phyloP scores from a whole-genome alignment of 2,329 filamentous ascomycete species.

The Fusarium pseudoanthophilum region DNA sequence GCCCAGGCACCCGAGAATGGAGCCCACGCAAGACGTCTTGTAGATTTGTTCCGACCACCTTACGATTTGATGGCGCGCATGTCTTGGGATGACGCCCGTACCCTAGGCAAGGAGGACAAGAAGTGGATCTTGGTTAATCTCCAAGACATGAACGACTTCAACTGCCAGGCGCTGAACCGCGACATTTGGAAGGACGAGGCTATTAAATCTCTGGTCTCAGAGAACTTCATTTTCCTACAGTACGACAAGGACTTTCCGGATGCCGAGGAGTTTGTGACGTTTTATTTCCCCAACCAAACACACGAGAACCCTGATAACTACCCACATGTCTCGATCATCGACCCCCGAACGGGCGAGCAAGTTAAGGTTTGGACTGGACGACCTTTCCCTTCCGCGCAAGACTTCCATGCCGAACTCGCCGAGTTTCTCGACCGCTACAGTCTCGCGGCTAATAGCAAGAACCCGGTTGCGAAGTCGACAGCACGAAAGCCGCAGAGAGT shows the following conservation, averaged over 20 bases:
- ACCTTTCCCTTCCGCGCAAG: constrained; percentile 77
- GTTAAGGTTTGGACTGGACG: constrained; percentile 95
- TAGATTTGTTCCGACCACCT: constrained; percentile 91
- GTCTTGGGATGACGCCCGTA: constrained; percentile 85
- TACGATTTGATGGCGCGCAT: constrained; percentile 87
- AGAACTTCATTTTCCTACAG: constrained; percentile 96
- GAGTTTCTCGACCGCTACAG: constrained; percentile 99
- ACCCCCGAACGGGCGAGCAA: constrained; percentile 94
- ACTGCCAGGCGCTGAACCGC: constrained; percentile 92
- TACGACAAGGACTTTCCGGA: constrained; percentile 87
- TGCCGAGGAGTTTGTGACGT: constrained; percentile 84
- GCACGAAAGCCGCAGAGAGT: constrained; percentile 74
- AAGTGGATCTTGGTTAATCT: constrained; percentile 98
- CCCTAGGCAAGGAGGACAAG: constrained; percentile 85
- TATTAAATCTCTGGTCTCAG: constrained; percentile 81
- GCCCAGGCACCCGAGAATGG: constrained; percentile 57
- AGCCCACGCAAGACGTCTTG: constrained; percentile 79
- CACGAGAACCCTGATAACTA: constrained; percentile 89
- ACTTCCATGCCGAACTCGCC: constrained; percentile 91
- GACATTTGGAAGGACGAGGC: constrained; percentile 93
- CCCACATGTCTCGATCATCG: constrained; percentile 94
- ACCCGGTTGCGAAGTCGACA: constrained; percentile 79
- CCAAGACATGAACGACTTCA: constrained; percentile 92
- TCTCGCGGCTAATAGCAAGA: constrained; percentile 86
- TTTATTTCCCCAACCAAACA: constrained; percentile 80